Conservation (phyloP, 805 yeast species). For the Saccharomycopsis fibuligera region DNA sequence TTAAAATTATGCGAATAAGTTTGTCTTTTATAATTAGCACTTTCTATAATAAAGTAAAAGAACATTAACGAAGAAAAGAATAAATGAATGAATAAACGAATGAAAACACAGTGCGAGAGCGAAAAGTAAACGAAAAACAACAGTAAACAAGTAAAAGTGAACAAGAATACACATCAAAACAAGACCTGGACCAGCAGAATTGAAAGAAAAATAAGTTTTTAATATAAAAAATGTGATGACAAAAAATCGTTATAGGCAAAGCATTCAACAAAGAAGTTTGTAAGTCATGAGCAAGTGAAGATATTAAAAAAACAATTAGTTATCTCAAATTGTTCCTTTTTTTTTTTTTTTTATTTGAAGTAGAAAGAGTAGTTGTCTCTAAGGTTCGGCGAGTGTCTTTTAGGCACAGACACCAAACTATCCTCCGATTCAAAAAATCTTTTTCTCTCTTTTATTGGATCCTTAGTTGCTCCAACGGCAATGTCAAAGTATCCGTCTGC, state of each 20-base stretch:
- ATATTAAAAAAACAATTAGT: background rate
- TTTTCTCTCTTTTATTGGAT: conserved; percentile 16
- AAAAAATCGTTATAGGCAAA: background rate
- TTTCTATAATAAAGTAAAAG: no score
- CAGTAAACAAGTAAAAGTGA: background rate
- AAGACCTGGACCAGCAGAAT: conserved; percentile 11
- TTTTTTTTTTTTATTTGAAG: conserved; percentile 1
- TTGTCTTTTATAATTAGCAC: no score
- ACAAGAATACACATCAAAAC: background rate
- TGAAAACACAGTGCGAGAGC: background rate
- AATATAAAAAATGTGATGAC: background rate
- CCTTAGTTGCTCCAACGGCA: background rate
- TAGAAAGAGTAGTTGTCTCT: conserved; percentile 13
- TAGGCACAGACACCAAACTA: background rate
- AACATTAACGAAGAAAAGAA: conserved; percentile 2
- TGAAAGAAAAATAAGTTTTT: background rate
- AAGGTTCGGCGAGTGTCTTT: conserved; percentile 18
- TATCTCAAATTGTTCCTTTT: no score
- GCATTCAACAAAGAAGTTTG: background rate
- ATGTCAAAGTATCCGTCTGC: background rate
- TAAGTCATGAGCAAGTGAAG: background rate
- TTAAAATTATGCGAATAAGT: no score
- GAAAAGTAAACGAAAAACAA: background rate
- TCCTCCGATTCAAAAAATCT: conserved; percentile 3
- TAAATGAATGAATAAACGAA: background rate